phyloP scores from a whole-genome alignment of 2,329 filamentous ascomycete species.

The Diaporthe aspalathi region DNA sequence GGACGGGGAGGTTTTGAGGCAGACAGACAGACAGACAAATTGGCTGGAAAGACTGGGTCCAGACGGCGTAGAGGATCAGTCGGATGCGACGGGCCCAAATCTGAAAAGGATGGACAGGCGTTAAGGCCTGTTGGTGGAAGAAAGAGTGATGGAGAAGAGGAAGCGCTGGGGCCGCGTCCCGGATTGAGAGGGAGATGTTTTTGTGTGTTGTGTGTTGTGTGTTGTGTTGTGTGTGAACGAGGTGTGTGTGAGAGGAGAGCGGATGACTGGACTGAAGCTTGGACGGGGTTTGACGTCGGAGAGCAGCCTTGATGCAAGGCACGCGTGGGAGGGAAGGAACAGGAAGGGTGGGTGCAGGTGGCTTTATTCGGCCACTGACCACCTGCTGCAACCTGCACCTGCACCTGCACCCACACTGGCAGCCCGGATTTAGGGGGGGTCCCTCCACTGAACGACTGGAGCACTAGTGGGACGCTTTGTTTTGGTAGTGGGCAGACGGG shows the following conservation, averaged over 20 bases:
- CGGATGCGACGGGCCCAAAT: background rate
- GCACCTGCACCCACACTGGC: background rate
- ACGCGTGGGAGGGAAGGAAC: conserved; percentile 28
- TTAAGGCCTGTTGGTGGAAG: background rate
- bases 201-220: no score
- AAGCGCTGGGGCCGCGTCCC: conserved; percentile 3
- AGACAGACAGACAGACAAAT: background rate
- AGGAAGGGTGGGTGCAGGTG: conserved; percentile 14
- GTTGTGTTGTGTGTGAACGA: background rate
- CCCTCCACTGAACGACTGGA: background rate
- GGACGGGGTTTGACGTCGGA: conserved; percentile 23
- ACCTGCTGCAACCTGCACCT: no score
- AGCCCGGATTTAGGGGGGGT: conserved; percentile 21
- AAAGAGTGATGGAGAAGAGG: background rate
- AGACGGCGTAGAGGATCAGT: no score
- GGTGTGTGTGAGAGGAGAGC: no score
- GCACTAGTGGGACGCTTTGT: conserved; percentile 19
- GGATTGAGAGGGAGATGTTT: conserved; percentile 1
- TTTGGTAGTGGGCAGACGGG: conserved; percentile 2
- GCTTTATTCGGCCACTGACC: conserved; percentile 26
- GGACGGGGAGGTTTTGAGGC: background rate
- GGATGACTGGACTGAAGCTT: background rate
- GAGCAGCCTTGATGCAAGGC: conserved; percentile 9
- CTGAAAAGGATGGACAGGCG: background rate
- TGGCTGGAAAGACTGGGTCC: background rate